Percentiles rank a stretch among this genome's conserved stretches.
Conservation (phyloP, 2,329 filamentous ascomycete genomes). For the Moelleriella libera region DNA sequence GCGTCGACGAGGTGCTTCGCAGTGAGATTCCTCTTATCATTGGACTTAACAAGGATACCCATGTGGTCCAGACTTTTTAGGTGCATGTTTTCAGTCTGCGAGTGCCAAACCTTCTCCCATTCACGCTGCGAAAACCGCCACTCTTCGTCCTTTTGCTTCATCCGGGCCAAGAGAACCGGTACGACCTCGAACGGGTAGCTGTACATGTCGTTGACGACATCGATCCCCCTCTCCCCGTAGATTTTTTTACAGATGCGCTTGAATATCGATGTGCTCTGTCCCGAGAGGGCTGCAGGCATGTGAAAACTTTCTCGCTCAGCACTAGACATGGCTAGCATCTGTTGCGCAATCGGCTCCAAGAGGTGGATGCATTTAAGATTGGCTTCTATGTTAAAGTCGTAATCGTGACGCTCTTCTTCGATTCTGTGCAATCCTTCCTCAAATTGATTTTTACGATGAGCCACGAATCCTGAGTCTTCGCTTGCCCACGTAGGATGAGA, state of each 20-base stretch:
- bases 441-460: slow-evolving; percentile 89
- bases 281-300: slow-evolving; percentile 72
- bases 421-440: slow-evolving; percentile 93
- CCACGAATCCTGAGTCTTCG: slow-evolving; percentile 94
- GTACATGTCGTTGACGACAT: slow-evolving; percentile 81
- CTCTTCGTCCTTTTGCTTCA: slow-evolving; percentile 94
- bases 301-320: slow-evolving; percentile 60
- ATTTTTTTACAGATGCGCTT: slow-evolving; percentile 96
- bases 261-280: slow-evolving; percentile 92
- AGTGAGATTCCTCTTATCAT: slow-evolving; percentile 83
- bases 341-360: slow-evolving; percentile 83
- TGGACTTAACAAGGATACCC: slow-evolving; percentile 75
- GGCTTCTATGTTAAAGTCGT: slow-evolving; percentile 95
- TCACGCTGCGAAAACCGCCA: slow-evolving; percentile 96
- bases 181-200: slow-evolving; percentile 72
- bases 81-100: slow-evolving; percentile 88
- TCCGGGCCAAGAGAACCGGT: slow-evolving; percentile 70
- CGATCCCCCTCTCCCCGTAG: slow-evolving; percentile 75
- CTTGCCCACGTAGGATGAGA: slow-evolving; percentile 98
- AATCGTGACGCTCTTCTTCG: slow-evolving; percentile 95
- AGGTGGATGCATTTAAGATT: slow-evolving; percentile 92
- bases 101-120: slow-evolving; percentile 98
- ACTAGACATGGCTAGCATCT: slow-evolving; percentile 68
- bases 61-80: slow-evolving; percentile 95
- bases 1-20: slow-evolving; percentile 81